These are phyloP conservation scores for Trypanosoma platydactyli DNA, from an alignment of 208 protist genomes.

Conservation along the genomic window DNA sequence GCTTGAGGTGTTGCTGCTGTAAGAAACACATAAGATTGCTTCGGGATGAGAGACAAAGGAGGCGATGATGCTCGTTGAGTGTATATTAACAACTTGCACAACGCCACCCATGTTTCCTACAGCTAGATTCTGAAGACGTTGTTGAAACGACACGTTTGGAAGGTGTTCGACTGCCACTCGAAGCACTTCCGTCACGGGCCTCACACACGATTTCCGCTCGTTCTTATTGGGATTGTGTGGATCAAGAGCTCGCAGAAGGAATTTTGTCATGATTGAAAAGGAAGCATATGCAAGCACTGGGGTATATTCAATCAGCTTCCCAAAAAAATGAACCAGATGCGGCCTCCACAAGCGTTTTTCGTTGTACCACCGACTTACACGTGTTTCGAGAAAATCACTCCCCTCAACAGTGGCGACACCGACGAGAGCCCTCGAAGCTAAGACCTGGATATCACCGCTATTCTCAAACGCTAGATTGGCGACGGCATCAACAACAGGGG, in stretches of 20 bases:
- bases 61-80: slow-evolving; percentile 50
- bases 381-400: slow-evolving; percentile 19
- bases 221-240: slow-evolving; percentile 41
- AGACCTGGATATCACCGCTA: neutral
- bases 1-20: slow-evolving; percentile 65
- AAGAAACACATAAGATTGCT: slow-evolving; percentile 62
- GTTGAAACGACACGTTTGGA: slow-evolving; percentile 78
- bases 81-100: slow-evolving; percentile 71
- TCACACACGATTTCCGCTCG: slow-evolving; percentile 36
- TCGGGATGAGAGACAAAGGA: slow-evolving; percentile 57
- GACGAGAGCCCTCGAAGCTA: slow-evolving; percentile 25
- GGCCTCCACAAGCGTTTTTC: slow-evolving; percentile 26
- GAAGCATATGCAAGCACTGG: slow-evolving; percentile 26
- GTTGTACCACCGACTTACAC: slow-evolving; percentile 27
- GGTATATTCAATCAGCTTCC: slow-evolving; percentile 18
- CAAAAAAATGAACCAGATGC: slow-evolving; percentile 27
- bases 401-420: slow-evolving; percentile 21
- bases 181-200: slow-evolving; percentile 46
- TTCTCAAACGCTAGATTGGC: slow-evolving; percentile 27
- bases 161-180: slow-evolving; percentile 41
- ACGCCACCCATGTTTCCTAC: slow-evolving; percentile 60
- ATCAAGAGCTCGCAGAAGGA: slow-evolving; percentile 35
- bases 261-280: slow-evolving; percentile 29
- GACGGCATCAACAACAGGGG: slow-evolving; percentile 19
- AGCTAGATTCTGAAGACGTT: slow-evolving; percentile 62